Percentiles rank a stretch among this genome's conserved stretches.
These are phyloP conservation scores for Penicillium atrosanguineum DNA, from an alignment of 495 filamentous ascomycete genomes.

Conservation along the genomic window DNA sequence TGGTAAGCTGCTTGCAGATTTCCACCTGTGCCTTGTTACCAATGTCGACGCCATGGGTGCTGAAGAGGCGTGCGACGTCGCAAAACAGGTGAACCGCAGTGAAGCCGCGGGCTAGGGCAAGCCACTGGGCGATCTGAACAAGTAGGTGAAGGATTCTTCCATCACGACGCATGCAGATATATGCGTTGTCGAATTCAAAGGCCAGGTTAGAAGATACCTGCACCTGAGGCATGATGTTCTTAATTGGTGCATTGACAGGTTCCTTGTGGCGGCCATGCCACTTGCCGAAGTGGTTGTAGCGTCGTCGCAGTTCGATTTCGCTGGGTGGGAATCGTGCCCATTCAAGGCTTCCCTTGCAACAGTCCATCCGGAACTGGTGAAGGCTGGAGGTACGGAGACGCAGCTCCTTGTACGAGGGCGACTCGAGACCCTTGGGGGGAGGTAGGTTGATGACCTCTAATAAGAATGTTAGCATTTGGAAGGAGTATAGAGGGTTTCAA, in stretches of 20 bases:
- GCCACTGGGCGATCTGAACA: conserved; percentile 25
- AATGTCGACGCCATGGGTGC: neutral
- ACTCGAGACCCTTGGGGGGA: neutral
- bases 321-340: conserved; percentile 24
- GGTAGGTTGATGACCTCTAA: neutral
- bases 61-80: conserved; percentile 21
- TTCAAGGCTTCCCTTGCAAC: conserved; percentile 20
- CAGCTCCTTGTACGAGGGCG: neutral
- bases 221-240: neutral
- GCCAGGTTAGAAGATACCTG: neutral
- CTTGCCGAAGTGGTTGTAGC: neutral
- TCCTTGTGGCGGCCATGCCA: neutral
- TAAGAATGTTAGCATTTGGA: neutral
- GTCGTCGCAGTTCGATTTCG: neutral
- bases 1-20: conserved; percentile 16
- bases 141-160: conserved; percentile 12
- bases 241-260: neutral
- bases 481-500: neutral
- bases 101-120: conserved; percentile 24
- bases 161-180: neutral
- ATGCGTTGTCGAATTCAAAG: neutral
- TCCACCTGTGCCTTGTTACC: conserved; percentile 2
- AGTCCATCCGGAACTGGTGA: conserved; percentile 20
- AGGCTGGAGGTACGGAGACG: conserved; percentile 14
- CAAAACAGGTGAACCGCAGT: conserved; percentile 30